Conservation (phyloP, 2,329 filamentous ascomycete species). For the Colletotrichum cuscutae region DNA sequence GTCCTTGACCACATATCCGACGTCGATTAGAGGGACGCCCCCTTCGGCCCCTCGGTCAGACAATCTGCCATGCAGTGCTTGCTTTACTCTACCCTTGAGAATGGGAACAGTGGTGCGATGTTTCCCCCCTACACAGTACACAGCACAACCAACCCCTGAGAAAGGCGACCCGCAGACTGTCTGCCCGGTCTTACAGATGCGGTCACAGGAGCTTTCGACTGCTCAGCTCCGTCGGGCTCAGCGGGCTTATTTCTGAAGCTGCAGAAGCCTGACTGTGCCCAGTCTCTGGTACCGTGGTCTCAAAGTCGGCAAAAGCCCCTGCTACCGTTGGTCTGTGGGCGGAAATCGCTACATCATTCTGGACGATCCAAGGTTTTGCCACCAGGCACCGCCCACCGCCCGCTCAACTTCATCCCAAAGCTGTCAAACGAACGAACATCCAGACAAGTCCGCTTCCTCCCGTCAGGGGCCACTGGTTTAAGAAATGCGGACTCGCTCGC, state of each 20-base stretch:
- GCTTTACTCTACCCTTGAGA: background rate
- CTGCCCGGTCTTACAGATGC: background rate
- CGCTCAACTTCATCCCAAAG: background rate
- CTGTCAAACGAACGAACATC: background rate
- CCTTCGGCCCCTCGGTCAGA: background rate
- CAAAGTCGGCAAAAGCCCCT: background rate
- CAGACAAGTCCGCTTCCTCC: background rate
- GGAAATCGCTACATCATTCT: background rate
- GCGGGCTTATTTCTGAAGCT: constrained; percentile 4
- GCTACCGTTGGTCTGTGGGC: background rate
- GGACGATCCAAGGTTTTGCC: constrained; percentile 21
- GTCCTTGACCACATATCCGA: background rate
- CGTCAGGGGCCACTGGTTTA: constrained; percentile 14
- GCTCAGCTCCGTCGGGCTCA: background rate
- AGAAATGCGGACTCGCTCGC: background rate
- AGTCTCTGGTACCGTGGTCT: background rate
- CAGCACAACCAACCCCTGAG: background rate
- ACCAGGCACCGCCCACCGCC: constrained; percentile 24
- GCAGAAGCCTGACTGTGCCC: constrained; percentile 1
- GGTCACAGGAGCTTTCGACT: background rate
- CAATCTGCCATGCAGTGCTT: background rate
- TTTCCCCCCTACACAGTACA: background rate
- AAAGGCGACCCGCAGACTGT: background rate
- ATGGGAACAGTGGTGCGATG: background rate
- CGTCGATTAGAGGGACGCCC: background rate